phyloP scores from a whole-genome alignment of 495 filamentous ascomycete species.

The Penicillium macrosclerotiorum region DNA sequence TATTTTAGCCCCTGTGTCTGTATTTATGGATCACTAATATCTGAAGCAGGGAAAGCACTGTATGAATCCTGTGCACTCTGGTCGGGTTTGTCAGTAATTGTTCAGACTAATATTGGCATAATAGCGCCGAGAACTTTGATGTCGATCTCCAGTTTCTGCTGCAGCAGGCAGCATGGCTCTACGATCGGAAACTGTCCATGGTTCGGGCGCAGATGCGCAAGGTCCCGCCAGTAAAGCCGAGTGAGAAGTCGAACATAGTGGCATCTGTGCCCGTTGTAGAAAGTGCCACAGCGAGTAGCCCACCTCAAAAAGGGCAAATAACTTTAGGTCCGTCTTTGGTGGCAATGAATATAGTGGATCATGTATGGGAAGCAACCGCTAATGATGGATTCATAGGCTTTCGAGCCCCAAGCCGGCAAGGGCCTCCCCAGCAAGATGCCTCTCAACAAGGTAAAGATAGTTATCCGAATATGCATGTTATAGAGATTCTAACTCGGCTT shows the following conservation, averaged over 20 bases:
- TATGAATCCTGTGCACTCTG: constrained; percentile 42
- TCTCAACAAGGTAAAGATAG: constrained; percentile 44
- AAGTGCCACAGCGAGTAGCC: constrained; percentile 50
- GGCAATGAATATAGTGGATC: not conserved
- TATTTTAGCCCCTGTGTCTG: not conserved
- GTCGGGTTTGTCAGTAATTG: not conserved
- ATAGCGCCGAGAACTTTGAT: constrained; percentile 60
- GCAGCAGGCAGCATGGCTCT: constrained; percentile 92
- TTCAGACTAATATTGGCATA: constrained; percentile 9
- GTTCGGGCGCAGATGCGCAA: constrained; percentile 88
- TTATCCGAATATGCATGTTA: not conserved
- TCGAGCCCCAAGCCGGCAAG: constrained; percentile 58
- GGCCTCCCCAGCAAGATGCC: constrained; percentile 60
- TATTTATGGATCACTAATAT: not conserved
- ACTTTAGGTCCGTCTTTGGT: constrained; percentile 48
- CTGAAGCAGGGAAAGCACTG: constrained; percentile 75
- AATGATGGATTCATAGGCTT: constrained; percentile 36
- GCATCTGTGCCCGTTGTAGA: constrained; percentile 50
- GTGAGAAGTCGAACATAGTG: constrained; percentile 44
- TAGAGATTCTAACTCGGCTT: constrained; percentile 3
- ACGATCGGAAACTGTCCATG: constrained; percentile 84
- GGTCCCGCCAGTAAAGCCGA: constrained; percentile 53
- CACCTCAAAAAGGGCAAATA: constrained; percentile 56
- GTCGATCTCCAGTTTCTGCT: constrained; percentile 86
- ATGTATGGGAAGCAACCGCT: too few relatives aligned